Conservation (phyloP, 1,139 yeast species). For the Suhomyces coccinellae region DNA sequence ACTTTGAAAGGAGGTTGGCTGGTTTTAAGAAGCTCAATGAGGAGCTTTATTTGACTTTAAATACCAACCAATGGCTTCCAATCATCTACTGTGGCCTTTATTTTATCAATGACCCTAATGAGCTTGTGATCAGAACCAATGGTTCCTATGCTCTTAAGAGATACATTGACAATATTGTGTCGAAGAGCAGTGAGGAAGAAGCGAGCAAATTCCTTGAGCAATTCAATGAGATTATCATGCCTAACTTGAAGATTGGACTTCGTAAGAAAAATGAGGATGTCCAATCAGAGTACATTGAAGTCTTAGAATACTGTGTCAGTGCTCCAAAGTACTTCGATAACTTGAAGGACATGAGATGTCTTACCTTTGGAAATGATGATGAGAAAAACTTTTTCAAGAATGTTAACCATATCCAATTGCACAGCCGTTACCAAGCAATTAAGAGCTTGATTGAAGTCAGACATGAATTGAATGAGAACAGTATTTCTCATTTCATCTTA, state of each 20-base stretch:
- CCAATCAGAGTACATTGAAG: slow-evolving; percentile 67
- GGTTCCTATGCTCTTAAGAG: slow-evolving; percentile 66
- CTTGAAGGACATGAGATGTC: slow-evolving; percentile 64
- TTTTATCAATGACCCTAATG: slow-evolving; percentile 76
- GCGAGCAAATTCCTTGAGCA: slow-evolving; percentile 42
- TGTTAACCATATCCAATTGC: slow-evolving; percentile 79
- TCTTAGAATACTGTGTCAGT: slow-evolving; percentile 65
- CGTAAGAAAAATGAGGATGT: slow-evolving; percentile 62
- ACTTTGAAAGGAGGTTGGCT: slow-evolving; percentile 70
- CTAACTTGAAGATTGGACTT: slow-evolving; percentile 68
- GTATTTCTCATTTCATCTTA: slow-evolving; percentile 75
- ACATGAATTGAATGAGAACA: slow-evolving; percentile 52
- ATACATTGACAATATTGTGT: slow-evolving; percentile 61
- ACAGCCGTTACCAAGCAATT: slow-evolving; percentile 83
- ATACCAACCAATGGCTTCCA: slow-evolving; percentile 76
- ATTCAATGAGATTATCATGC: slow-evolving; percentile 60
- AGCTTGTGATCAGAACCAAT: slow-evolving; percentile 76
- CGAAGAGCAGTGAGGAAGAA: slow-evolving; percentile 29
- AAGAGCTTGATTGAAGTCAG: slow-evolving; percentile 48
- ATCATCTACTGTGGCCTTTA: slow-evolving; percentile 65
- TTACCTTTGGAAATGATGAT: slow-evolving; percentile 68
- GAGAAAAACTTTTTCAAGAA: slow-evolving; percentile 85
- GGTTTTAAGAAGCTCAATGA: slow-evolving; percentile 73
- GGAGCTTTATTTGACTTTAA: slow-evolving; percentile 40
- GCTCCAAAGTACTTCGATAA: slow-evolving; percentile 51